Base-by-base conservation (phyloP, 768 basidiomycete species). In the Pulveroboletus frians region DNA sequence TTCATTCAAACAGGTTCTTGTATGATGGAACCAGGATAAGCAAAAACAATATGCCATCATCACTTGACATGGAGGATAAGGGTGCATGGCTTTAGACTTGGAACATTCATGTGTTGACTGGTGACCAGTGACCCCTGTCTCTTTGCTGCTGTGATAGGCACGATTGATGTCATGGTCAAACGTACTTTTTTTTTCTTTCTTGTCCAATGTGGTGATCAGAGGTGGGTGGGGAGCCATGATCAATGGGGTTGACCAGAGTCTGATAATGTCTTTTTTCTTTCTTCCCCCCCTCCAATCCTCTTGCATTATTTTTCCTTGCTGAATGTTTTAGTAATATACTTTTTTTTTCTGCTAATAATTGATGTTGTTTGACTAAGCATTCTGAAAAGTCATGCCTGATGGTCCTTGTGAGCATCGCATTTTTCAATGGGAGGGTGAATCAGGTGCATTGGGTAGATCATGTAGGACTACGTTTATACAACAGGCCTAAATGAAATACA, bases 131-230 rank as follows among this genome's bases (percentile, higher is more conserved):
- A n/a, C n/a, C 51, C 46, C 39, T 50, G 27, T 49, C 43, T 20
- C 31, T 9, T n/a, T 34, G 8, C 15, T 5, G 8, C 23, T 6
- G 5, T 9, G 14, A 30, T 60, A 84, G 92, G 96, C 66, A 84
- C 91, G 7, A 92, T 97, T 70, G 93, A 97, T 76, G 94, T 94
- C 54, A 90, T 93, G 86, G 88, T 95, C 51, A 91, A 95, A 74
- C 92, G 92, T 94, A 73, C 55, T 84, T 44, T n/a, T 59, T 46
- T 46, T 52, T 36, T 21, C 11, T 14, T 3, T 17, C 31, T 14
- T 3, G 6, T 15, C 13, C 15, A 31, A n/a, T 20, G 5, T 29
- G 6, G 13, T 14, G 10, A n/a, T 18, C 5, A 59, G 57, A 59
- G 57, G 57, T 59, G 0, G 57, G 57, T 21, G 57, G 57, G 36